Conservation (phyloP, 495 filamentous ascomycete species). For the Extremus antarcticus region DNA sequence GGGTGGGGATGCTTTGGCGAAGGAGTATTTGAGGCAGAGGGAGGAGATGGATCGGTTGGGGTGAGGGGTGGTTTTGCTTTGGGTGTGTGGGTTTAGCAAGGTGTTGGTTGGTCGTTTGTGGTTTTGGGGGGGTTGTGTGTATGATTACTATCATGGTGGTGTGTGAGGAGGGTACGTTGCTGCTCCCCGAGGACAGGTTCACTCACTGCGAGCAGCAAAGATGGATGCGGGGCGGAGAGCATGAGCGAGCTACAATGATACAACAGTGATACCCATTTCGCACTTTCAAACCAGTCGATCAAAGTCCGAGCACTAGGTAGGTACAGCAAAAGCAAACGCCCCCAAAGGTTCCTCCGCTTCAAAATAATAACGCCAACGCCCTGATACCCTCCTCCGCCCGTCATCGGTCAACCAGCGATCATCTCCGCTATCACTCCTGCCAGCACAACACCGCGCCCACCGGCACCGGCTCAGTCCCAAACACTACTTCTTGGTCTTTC, state of each 20-base stretch:
- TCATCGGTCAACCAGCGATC: neutral
- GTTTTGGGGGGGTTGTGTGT: neutral
- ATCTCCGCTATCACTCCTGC: neutral
- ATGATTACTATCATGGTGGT: neutral
- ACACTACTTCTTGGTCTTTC: neutral
- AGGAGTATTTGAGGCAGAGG: constrained; percentile 68
- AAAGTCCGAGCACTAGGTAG: neutral
- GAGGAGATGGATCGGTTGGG: constrained; percentile 46
- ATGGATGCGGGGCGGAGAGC: neutral
- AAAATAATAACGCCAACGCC: neutral
- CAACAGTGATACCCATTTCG: neutral
- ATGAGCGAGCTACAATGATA: neutral
- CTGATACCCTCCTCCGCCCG: neutral
- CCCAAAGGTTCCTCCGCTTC: neutral
- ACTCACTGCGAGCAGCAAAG: neutral
- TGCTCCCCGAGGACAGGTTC: neutral
- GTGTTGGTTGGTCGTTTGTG: neutral
- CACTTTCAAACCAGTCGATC: neutral
- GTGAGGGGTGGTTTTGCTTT: constrained; percentile 6
- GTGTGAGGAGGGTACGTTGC: neutral
- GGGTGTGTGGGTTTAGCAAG: neutral
- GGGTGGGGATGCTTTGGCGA: constrained; percentile 80
- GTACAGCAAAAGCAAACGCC: neutral
- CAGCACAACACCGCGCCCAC: neutral
- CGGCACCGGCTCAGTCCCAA: neutral